Conservation (phyloP, 2,329 filamentous ascomycete species). For the Ilyonectria mors-panacis region DNA sequence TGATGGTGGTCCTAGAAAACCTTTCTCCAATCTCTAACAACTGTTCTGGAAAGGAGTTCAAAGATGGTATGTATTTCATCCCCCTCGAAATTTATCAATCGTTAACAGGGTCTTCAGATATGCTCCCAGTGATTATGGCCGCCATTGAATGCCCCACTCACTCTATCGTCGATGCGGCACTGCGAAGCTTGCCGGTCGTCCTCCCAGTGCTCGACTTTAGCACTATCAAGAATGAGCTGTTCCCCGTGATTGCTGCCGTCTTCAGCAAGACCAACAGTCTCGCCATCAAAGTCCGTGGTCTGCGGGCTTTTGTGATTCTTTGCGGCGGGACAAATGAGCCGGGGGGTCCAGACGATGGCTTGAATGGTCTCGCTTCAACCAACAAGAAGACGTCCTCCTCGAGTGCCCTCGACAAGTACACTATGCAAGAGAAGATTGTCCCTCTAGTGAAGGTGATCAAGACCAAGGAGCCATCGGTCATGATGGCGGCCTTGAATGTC, state of each 20-base stretch:
- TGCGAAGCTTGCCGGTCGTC: conserved; percentile 84
- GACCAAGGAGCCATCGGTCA: conserved; percentile 97
- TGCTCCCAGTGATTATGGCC: conserved; percentile 86
- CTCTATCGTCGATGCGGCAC: conserved; percentile 86
- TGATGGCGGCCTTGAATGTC: conserved; percentile 92
- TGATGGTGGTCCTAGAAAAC: conserved; percentile 93
- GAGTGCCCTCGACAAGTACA: conserved; percentile 94
- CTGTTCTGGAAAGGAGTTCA: conserved; percentile 92
- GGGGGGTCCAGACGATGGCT: conserved; percentile 73
- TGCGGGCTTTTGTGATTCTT: conserved; percentile 91
- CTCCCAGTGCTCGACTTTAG: conserved; percentile 93
- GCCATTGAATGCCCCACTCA: conserved; percentile 93
- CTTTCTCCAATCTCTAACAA: conserved; percentile 83
- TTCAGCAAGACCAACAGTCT: conserved; percentile 95
- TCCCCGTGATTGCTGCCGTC: conserved; percentile 90
- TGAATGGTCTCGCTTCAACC: conserved; percentile 77
- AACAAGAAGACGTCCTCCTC: conserved; percentile 76
- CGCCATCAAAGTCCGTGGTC: conserved; percentile 91
- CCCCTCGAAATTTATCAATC: conserved; percentile 24
- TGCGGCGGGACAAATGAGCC: conserved; percentile 81
- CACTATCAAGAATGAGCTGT: conserved; percentile 96
- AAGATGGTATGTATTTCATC: conserved; percentile 76
- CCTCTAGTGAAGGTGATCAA: conserved; percentile 94
- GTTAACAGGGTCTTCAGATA: conserved; percentile 68
- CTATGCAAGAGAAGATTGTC: conserved; percentile 97